phyloP scores from a whole-genome alignment of 148 eudicot species.

The Heliamphora exappendiculata region DNA sequence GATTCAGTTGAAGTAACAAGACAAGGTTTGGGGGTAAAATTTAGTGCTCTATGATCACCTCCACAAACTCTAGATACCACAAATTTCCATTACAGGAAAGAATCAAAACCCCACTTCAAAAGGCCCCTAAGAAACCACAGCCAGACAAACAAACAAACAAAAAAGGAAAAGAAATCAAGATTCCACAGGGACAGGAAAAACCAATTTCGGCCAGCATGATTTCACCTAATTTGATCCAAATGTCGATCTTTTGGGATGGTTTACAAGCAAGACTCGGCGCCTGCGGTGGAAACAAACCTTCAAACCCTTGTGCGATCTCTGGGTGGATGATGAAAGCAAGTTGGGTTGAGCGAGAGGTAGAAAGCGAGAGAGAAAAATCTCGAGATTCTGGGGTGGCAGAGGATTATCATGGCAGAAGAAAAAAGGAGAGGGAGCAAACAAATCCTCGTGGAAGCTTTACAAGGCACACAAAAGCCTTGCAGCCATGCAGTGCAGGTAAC shows the following conservation, averaged over 20 bases:
- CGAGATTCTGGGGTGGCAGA: constrained; percentile 29
- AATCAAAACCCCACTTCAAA: neutral
- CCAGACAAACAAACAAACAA: too few relatives aligned
- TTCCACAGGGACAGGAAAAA: neutral
- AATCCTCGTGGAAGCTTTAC: constrained; percentile 49
- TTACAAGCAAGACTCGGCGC: neutral
- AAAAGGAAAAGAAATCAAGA: constrained; percentile 1
- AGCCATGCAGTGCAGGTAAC: constrained; percentile 46
- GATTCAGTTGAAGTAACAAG: neutral
- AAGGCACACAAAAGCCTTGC: constrained; percentile 9
- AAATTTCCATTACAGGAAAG: neutral
- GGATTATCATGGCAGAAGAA: constrained; percentile 8
- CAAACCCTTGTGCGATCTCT: neutral
- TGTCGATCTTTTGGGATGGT: neutral
- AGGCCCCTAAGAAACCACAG: neutral
- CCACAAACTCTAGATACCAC: neutral
- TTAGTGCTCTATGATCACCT: neutral
- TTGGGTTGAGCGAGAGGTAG: neutral
- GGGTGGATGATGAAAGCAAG: constrained; percentile 4
- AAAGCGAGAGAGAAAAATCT: constrained; percentile 2
- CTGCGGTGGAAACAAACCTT: neutral
- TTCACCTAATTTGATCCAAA: constrained; percentile 12
- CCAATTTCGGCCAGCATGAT: neutral
- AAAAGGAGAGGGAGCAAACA: constrained; percentile 28
- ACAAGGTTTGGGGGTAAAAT: neutral